These are phyloP conservation scores for Ceratocystis alfenasii DNA, from an alignment of 2,329 filamentous ascomycete species.

Conservation along the genomic window DNA sequence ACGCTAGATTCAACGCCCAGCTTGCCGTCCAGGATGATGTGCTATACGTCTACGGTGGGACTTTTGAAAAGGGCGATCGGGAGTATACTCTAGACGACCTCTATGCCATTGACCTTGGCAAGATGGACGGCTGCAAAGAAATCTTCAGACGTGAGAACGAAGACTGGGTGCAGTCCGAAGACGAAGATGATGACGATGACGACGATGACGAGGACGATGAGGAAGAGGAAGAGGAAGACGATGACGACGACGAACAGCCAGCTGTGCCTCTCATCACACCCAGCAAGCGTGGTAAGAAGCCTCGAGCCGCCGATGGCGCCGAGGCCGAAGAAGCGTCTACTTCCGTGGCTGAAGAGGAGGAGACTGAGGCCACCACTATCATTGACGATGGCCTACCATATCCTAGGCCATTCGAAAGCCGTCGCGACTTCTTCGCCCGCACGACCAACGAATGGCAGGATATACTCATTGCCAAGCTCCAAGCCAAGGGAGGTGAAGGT, in stretches of 20 bases:
- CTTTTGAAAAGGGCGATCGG: constrained; percentile 84
- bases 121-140: constrained; percentile 86
- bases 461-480: constrained; percentile 61
- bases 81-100: constrained; percentile 95
- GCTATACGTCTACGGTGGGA: constrained; percentile 89
- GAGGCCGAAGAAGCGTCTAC: constrained; percentile 31
- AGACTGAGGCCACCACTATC: constrained; percentile 40
- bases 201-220: constrained; percentile 43
- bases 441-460: constrained; percentile 88
- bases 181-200: constrained; percentile 49
- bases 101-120: constrained; percentile 85
- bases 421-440: constrained; percentile 83
- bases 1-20: constrained; percentile 81
- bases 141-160: constrained; percentile 72
- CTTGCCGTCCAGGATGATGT: constrained; percentile 84
- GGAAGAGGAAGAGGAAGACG: constrained; percentile 37
- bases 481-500: constrained; percentile 50
- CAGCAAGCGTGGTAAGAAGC: constrained; percentile 47
- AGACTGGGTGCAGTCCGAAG: constrained; percentile 62
- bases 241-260: constrained; percentile 36
- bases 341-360: constrained; percentile 35
- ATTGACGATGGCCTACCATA: constrained; percentile 63
- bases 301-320: constrained; percentile 34
- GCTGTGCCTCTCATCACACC: constrained; percentile 37
- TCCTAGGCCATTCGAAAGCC: constrained; percentile 71